Percentiles rank a stretch among this genome's conserved stretches.
These are phyloP conservation scores for Mortierella sp. DNA, from an alignment of 371 early-diverging fungal species.

Conservation along the genomic window DNA sequence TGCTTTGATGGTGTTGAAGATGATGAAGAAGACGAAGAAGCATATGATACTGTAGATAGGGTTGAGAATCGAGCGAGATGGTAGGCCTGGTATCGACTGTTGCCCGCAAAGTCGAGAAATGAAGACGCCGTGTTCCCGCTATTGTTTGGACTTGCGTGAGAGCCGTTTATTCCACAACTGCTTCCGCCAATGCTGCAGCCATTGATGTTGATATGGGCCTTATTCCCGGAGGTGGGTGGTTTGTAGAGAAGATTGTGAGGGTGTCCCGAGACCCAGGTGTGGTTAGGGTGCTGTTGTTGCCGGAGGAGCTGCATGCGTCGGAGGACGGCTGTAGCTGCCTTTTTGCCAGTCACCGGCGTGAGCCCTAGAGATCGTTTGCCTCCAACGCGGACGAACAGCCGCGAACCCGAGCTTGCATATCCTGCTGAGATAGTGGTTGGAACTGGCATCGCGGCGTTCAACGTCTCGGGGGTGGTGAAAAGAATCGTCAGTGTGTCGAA, in stretches of 20 bases:
- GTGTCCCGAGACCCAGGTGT: constrained; percentile 54
- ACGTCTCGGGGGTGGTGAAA: not conserved
- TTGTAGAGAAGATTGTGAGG: constrained; percentile 40
- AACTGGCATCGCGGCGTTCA: constrained; percentile 10
- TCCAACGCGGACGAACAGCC: constrained; percentile 8
- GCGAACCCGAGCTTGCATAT: constrained; percentile 11
- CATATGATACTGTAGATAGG: constrained; percentile 19
- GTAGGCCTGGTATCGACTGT: constrained; percentile 47
- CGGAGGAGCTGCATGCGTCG: constrained; percentile 2
- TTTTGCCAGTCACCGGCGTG: constrained; percentile 22
- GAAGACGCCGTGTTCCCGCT: constrained; percentile 7
- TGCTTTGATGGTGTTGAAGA: constrained; percentile 4
- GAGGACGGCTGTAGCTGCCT: constrained; percentile 4
- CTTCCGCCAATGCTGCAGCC: not conserved
- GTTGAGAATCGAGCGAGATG: constrained; percentile 48
- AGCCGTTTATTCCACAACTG: constrained; percentile 10
- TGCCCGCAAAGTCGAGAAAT: constrained; percentile 48
- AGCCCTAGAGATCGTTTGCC: constrained; percentile 13
- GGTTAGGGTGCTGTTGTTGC: constrained; percentile 21
- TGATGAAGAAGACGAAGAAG: constrained; percentile 20
- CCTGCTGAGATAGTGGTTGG: constrained; percentile 15
- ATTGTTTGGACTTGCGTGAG: not conserved
- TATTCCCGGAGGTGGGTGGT: constrained; percentile 13
- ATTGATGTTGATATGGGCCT: not conserved
- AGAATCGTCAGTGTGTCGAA: constrained; percentile 1